Base-by-base conservation (phyloP, 805 yeast genomes). In the Candida ascalaphidarum region DNA sequence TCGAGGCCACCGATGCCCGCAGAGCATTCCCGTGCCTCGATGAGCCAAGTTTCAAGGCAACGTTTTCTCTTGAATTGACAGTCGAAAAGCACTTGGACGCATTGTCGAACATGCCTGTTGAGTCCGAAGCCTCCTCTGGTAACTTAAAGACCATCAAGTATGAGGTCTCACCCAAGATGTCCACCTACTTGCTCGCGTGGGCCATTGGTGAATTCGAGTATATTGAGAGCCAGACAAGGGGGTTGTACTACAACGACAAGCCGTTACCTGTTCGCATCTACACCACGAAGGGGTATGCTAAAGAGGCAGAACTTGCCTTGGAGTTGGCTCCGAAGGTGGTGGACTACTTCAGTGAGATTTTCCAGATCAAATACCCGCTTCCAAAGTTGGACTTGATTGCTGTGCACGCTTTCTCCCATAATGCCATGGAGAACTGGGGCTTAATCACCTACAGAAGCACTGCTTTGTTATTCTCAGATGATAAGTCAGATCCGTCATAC, bases 381-480 rank as follows among this genome's bases (percentile, higher is more conserved):
- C 89, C 94, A 25, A 83, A 83, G 55, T 59, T 82, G 50, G 94
- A 84, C 48, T 62, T 81, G 55, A 60, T 84, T 21, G 88, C 88
- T 3, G 78, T 83, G 32, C 88, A 83, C 40, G 74, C 81, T 28
- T 81, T 78, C 48, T 71, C 82, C 18, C 86, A 85, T 33, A 83
- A 84, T 42, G 95, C 94, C 14, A 83, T 83, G 95, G 95, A 83
- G 58, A 84, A 84, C 60, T 83, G 88, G 83, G 94, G 94, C 16
- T 60, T 84, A 28, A 72, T 83, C 30, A 54, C 80, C 69, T 43
- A 82, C 70, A 57, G 78, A 77, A 35, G 63, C 67, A 50, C 79
- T 45, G 56, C 72, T 39, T 43, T 62, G 54, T 41, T 71, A 67
- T 52, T 47, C 44, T 65, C 69, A 18, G 65, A 58, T 19, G 43